Percentiles rank a stretch among this genome's conserved stretches.
Conservation (phyloP, 2,329 filamentous ascomycete species). For the Cladobotryum protrusum region DNA sequence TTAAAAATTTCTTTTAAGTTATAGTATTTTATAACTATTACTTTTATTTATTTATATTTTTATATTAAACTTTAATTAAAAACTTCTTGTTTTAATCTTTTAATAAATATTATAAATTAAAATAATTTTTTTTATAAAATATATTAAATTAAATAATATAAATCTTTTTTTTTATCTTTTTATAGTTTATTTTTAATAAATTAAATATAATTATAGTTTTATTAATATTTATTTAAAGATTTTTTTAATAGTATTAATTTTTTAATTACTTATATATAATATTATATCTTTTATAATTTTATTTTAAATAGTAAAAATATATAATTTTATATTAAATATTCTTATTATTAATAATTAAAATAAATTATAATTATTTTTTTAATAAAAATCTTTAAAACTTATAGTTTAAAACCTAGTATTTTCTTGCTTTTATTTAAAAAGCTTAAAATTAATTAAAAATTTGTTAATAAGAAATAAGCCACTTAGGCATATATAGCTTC, state of each 20-base stretch:
- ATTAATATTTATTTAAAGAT: not conserved
- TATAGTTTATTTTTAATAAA: not conserved
- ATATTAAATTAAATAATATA: not conserved
- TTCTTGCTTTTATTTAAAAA: not conserved
- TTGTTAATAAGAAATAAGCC: no score
- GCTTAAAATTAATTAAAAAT: not conserved
- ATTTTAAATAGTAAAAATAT: not conserved
- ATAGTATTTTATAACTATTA: no score
- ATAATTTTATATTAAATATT: not conserved
- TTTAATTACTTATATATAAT: no score
- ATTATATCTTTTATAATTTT: not conserved
- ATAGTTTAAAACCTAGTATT: not conserved
- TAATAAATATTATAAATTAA: no score
- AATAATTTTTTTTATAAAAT: not conserved
- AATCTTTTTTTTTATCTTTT: no score
- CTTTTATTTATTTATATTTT: no score
- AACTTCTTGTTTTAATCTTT: no score
- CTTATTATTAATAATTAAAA: not conserved
- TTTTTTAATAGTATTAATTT: not conserved
- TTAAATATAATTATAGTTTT: not conserved
- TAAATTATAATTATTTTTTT: not conserved
- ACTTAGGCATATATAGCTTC: no score
- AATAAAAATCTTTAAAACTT: not conserved
- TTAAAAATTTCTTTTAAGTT: no score
- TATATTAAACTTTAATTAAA: no score